Base-by-base conservation (phyloP, 129 eudicot genomes). In the Solidago caesia region DNA sequence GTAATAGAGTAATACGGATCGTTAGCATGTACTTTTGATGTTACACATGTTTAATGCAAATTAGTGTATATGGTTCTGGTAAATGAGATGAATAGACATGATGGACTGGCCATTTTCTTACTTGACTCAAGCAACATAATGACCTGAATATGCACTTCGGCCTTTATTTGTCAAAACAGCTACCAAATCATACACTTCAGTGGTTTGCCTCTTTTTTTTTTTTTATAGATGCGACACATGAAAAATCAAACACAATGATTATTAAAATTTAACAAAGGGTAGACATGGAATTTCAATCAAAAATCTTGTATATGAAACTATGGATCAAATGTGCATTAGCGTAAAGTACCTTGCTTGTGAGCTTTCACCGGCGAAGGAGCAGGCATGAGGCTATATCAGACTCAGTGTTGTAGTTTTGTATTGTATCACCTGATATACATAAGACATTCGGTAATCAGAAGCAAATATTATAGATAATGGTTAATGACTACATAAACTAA, bases 61-160 rank as follows among this genome's bases (percentile, higher is more conserved):
- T 16, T 44, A 64, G 13, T 47, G 60, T 57, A 62, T 46, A 41
- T n/a, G 7, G 25, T 26, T 13, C 56, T 10, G 10, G 44, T 42
- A 14, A 48, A 59, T 8, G 44, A 14, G 60, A 67, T 15, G 53
- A 55, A 68, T 15, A 44, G 26, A 64, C 29, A 29, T 1, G 5
- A 63, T 61, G 11, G 67, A 77, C 87, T 57, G 21, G 86, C 98
- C 96, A 61, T 80, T 93, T 77, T 93, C 98, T 88, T 95, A 96
- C 84, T 95, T 95, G 72, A 95, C 96, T 97, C 99, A 95, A 39
- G 97, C 94, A 77, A 91, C 96, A 73, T 95, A 95, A 86, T 95
- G 97, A 61, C 99, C 97, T 13, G 97, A 91, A 82, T 95, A 97
- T 21, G 99, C 99, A 91, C 99, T 89, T 88, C 99, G 80, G 70